A percentile compares a stretch with the other conserved stretches of the same genome.
phyloP scores from a whole-genome alignment of 345 rosid species.

The Aquilaria yunnanensis region DNA sequence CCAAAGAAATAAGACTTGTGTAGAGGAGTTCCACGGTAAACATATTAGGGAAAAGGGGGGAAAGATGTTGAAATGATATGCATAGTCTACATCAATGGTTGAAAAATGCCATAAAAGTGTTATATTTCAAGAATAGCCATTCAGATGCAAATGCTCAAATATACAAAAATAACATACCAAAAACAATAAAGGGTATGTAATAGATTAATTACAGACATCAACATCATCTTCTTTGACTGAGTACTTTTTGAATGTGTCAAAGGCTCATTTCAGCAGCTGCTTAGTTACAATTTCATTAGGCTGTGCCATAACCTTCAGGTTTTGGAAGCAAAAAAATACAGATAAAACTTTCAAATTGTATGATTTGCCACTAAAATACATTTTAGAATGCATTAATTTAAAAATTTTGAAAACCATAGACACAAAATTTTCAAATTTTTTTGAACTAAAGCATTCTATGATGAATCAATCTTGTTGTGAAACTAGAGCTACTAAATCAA shows the following conservation, averaged over 20 bases:
- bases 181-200: background rate
- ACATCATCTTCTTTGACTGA: constrained; percentile 80
- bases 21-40: background rate
- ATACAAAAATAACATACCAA: background rate
- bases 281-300: constrained; percentile 89
- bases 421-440: no score
- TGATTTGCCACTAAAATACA: no score
- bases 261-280: constrained; percentile 77
- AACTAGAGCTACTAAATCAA: background rate
- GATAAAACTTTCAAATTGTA: background rate
- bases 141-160: background rate
- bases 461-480: background rate
- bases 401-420: no score
- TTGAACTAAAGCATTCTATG: no score
- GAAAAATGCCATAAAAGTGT: no score
- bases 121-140: background rate
- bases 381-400: no score
- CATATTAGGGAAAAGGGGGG: background rate
- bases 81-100: no score
- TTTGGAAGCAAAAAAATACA: background rate
- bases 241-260: constrained; percentile 74
- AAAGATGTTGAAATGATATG: background rate
- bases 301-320: constrained; percentile 79
- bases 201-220: constrained; percentile 33
- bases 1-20: background rate